Base-by-base conservation (phyloP, 2,329 filamentous ascomycete genomes). In the Akanthomyces muscarius region DNA sequence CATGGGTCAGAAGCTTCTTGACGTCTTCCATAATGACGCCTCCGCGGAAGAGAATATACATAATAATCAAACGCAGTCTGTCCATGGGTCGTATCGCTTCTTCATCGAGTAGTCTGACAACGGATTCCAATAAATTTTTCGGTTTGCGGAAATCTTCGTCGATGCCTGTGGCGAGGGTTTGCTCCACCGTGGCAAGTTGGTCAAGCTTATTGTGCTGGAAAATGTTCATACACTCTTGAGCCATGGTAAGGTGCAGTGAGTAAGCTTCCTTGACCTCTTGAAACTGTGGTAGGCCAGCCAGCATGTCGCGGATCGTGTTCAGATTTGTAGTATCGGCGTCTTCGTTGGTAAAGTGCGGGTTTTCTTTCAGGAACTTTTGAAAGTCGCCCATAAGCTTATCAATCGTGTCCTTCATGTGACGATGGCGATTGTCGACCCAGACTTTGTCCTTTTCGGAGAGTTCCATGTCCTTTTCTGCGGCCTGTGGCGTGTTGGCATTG, bases 351-450 rank as follows among this genome's bases (percentile, higher is more conserved):
- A 98, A 98, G 72, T 98, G 91, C 16, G 93, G 90, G 72, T 99
- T 97, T 65, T 95, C 88, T 50, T 89, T 86, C 70, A 97, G 84
- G 77, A 99, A 99, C 72, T 88, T 93, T 70, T 92, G 88, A 72
- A 99, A 98, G 73, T 98, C 94, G 63, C 87, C 85, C 82, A 94
- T 95, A 65, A 99, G 81, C 75, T 94, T 96, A 71, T 94, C 91
- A 69, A 98, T 93, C 3, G 95, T 95, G 74, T 98, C 93, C 74
- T 96, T 97, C 95, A 99, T 99, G 76, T 99, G 95, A 59, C 87
- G 85, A 76, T 99, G 95, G 61, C 95, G 85, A 72, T 97, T 97
- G 65, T 95, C 91, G 28, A 96, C 88, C 95, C 95, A 99, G 53
- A 99, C 90, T 72, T 89, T 90, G 77, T 99, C 95, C 70, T 91